Conservation (phyloP, 257 asterid species). For the Oldenlandia corymbosa region DNA sequence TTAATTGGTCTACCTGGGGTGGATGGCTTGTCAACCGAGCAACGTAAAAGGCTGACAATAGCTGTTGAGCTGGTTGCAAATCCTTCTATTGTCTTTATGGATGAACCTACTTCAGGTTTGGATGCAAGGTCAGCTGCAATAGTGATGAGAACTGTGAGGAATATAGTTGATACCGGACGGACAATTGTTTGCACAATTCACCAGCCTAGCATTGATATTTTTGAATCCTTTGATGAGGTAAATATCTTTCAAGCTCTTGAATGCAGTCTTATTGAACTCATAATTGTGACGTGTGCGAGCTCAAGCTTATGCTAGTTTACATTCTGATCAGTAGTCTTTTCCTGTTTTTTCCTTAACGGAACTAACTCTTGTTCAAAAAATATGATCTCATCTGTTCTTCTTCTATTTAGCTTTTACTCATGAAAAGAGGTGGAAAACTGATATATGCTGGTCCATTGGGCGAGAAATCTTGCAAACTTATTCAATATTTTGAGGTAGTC, state of each 20-base stretch:
- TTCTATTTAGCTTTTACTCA: conserved; percentile 60
- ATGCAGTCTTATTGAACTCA: neutral
- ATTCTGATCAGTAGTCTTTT: neutral
- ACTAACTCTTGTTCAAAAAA: neutral
- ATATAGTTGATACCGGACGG: conserved; percentile 84
- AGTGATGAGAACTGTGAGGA: conserved; percentile 93
- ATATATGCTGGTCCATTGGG: conserved; percentile 91
- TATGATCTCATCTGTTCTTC: neutral
- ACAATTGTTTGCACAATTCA: conserved; percentile 97
- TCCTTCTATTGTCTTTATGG: conserved; percentile 90
- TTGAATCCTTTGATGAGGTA: conserved; percentile 95
- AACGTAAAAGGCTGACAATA: conserved; percentile 83
- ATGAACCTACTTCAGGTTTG: conserved; percentile 92
- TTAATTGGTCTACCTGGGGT: conserved; percentile 90
- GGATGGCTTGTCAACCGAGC: conserved; percentile 91
- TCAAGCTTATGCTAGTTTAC: neutral
- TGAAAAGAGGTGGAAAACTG: conserved; percentile 93
- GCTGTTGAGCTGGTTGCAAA: conserved; percentile 93
- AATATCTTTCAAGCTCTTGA: conserved; percentile 10
- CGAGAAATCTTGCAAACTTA: conserved; percentile 59
- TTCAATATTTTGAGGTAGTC: conserved; percentile 80
- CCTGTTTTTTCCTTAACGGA: neutral
- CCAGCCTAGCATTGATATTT: conserved; percentile 93
- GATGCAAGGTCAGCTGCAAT: conserved; percentile 97
- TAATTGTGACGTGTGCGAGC: neutral